Evolutionary conservation across 2,329 filamentous ascomycete species (phyloP).

Genomic region (Intubia oerlemansii): DNA sequence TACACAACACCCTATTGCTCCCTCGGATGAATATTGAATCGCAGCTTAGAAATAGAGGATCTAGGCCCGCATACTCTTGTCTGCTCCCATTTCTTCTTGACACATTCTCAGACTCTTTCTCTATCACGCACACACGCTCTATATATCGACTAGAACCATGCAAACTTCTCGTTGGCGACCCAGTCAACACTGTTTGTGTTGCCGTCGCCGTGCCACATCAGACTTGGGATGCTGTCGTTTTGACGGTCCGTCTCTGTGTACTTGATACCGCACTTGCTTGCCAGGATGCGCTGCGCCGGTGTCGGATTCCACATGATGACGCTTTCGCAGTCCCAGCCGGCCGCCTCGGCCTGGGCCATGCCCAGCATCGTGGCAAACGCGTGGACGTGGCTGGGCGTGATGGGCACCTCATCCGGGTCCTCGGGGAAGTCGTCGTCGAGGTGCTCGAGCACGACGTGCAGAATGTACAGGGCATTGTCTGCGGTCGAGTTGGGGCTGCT

Average conservation of each 20-base stretch:
- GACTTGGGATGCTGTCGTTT: conserved; percentile 43
- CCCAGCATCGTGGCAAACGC: conserved; percentile 41
- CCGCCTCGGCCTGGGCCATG: conserved; percentile 48
- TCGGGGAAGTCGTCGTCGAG: conserved; percentile 20
- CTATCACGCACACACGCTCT: too few relatives aligned
- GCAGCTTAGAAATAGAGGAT: too few relatives aligned
- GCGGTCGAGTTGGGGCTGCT: conserved; percentile 27
- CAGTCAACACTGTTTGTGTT: conserved; percentile 36
- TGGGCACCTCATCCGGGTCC: conserved; percentile 3
- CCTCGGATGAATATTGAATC: too few relatives aligned
- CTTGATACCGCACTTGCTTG: conserved; percentile 25
- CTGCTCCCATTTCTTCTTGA: too few relatives aligned
- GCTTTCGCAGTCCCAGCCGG: conserved; percentile 44
- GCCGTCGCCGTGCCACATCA: conserved; percentile 47
- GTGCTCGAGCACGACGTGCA: conserved; percentile 47
- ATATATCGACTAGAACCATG: conserved; percentile 24
- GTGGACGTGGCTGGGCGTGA: conserved; percentile 18
- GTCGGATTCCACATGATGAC: conserved; percentile 75
- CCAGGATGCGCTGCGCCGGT: conserved; percentile 23
- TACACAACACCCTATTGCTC: too few relatives aligned
- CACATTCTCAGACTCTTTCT: too few relatives aligned
- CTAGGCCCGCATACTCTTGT: too few relatives aligned
- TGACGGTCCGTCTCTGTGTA: conserved; percentile 34
- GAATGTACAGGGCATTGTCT: conserved; percentile 46
- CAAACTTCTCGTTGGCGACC: conserved; percentile 59